Evolutionary conservation across 1,284 basidiomycete species (phyloP).

Genomic region (Leccinum pachyderme): DNA sequence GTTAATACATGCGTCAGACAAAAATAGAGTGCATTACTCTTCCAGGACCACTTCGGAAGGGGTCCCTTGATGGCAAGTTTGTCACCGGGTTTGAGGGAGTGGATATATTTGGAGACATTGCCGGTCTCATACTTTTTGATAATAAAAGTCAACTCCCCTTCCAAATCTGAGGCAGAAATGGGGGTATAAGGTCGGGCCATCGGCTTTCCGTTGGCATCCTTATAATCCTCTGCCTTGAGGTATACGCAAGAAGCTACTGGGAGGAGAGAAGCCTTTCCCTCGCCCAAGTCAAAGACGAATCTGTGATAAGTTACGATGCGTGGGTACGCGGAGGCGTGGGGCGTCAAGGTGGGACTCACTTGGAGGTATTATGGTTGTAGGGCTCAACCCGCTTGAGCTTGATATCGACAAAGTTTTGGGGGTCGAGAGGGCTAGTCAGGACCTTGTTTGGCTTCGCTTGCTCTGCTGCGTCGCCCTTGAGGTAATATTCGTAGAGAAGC

Average conservation of each 20-base stretch:
- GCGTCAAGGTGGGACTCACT: constrained; percentile 37
- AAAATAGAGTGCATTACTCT: constrained; percentile 43
- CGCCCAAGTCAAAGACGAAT: constrained; percentile 86
- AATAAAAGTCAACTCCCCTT: constrained; percentile 78
- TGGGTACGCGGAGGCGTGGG: neutral
- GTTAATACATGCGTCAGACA: neutral
- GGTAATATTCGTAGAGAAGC: constrained; percentile 22
- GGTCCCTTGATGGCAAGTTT: constrained; percentile 89
- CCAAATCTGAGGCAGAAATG: constrained; percentile 67
- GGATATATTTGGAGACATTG: constrained; percentile 78
- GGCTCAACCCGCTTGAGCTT: constrained; percentile 81
- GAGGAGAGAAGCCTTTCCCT: constrained; percentile 75
- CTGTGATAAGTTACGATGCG: constrained; percentile 32
- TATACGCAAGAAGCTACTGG: constrained; percentile 73
- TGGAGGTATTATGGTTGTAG: constrained; percentile 92
- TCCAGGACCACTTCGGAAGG: constrained; percentile 79
- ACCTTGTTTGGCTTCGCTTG: constrained; percentile 43
- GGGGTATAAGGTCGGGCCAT: constrained; percentile 89
- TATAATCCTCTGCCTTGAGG: constrained; percentile 59
- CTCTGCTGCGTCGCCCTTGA: constrained; percentile 18
- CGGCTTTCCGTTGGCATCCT: constrained; percentile 84
- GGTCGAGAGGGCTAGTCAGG: constrained; percentile 66
- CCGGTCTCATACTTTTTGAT: constrained; percentile 86
- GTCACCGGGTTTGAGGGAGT: constrained; percentile 73
- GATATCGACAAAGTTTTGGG: constrained; percentile 75